Evolutionary conservation across 305 asterid genomes (phyloP).

Genomic region (Fraxinus nigra): DNA sequence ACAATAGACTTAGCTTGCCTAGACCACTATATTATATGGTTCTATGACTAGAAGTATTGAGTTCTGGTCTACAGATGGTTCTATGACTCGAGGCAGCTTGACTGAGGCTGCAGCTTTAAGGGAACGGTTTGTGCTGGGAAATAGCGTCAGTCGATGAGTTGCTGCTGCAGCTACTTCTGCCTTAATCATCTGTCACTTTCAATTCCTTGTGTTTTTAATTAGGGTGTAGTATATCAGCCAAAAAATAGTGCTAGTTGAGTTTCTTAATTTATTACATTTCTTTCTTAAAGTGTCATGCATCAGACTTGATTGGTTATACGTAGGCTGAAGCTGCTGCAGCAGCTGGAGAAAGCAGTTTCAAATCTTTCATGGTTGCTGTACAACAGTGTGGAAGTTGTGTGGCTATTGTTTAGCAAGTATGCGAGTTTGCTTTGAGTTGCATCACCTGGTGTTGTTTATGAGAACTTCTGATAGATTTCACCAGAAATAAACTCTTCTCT

Average conservation of each 20-base stretch:
- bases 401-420: slow-evolving; percentile 97
- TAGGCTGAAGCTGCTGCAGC: slow-evolving; percentile 99
- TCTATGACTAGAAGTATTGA: neutral
- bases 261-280: neutral
- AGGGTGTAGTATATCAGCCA: slow-evolving; percentile 8
- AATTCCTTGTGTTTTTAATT: neutral
- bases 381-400: slow-evolving; percentile 99
- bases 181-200: slow-evolving; percentile 44
- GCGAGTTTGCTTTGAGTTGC: slow-evolving; percentile 22
- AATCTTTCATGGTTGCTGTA: slow-evolving; percentile 95
- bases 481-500: slow-evolving; percentile 19
- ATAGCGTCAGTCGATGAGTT: slow-evolving; percentile 85
- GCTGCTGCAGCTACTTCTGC: slow-evolving; percentile 98
- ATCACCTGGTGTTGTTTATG: slow-evolving; percentile 17
- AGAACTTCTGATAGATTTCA: slow-evolving; percentile 12
- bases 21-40: slow-evolving; percentile 1
- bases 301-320: slow-evolving; percentile 20
- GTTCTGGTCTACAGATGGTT: slow-evolving; percentile 5
- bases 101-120: slow-evolving; percentile 91
- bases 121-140: slow-evolving; percentile 88
- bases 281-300: slow-evolving; percentile 10
- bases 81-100: slow-evolving; percentile 57
- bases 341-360: slow-evolving; percentile 98
- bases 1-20: neutral
- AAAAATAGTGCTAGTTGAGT: slow-evolving; percentile 13